phyloP scores from a whole-genome alignment of 495 filamentous ascomycete species.

The Hypoxylon crocopeplum region DNA sequence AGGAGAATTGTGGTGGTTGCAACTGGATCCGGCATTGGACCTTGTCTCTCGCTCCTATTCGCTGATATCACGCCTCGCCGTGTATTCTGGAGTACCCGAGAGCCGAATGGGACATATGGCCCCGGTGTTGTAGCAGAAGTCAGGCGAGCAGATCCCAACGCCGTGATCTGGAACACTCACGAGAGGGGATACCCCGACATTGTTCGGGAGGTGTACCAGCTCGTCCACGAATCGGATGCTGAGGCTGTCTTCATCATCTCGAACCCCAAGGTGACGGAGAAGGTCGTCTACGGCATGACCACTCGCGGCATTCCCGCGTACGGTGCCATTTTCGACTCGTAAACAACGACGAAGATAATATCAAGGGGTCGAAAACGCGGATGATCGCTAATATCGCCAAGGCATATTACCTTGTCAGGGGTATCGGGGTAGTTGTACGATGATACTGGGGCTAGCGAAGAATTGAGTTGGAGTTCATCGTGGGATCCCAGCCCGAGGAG shows the following conservation, averaged over 20 bases:
- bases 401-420: neutral
- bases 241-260: slow-evolving; percentile 81
- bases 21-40: slow-evolving; percentile 84
- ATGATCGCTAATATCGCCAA: slow-evolving; percentile 14
- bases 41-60: slow-evolving; percentile 61
- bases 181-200: slow-evolving; percentile 55
- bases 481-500: slow-evolving; percentile 28
- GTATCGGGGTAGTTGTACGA: neutral
- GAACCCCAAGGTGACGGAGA: slow-evolving; percentile 74
- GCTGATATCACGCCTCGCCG: slow-evolving; percentile 49
- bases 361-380: neutral
- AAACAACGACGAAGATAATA: slow-evolving; percentile 9
- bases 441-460: slow-evolving; percentile 1
- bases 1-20: slow-evolving; percentile 73
- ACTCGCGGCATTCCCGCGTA: slow-evolving; percentile 72
- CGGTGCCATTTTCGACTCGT: slow-evolving; percentile 85
- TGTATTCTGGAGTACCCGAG: slow-evolving; percentile 58
- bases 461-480: slow-evolving; percentile 20
- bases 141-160: slow-evolving; percentile 51
- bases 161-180: slow-evolving; percentile 59
- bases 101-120: slow-evolving; percentile 55
- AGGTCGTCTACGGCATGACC: slow-evolving; percentile 78
- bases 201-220: slow-evolving; percentile 62
- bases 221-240: slow-evolving; percentile 38
- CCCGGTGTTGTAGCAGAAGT: slow-evolving; percentile 51